Evolutionary conservation across 2,329 filamentous ascomycete genomes (phyloP).

Genomic region (Ustilaginoidea virens): DNA sequence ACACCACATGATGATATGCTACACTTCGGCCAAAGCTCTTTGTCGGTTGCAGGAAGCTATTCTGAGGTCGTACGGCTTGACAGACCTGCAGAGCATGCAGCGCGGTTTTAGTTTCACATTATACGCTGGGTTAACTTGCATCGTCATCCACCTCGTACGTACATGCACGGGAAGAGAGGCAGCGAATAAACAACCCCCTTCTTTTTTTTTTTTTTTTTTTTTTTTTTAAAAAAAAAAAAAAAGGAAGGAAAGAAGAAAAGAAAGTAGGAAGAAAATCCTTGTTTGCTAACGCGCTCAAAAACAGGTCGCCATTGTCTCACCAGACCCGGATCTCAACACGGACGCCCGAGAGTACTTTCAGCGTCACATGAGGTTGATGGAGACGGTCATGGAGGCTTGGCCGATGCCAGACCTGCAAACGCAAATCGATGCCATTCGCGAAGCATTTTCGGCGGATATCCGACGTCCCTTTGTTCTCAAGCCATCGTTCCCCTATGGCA

Average conservation of each 20-base stretch:
- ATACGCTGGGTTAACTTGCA: slow-evolving; percentile 82
- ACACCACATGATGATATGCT: slow-evolving; percentile 73
- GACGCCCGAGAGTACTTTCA: slow-evolving; percentile 84
- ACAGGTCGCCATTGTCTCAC: slow-evolving; percentile 82
- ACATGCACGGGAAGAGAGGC: no score
- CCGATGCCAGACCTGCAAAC: slow-evolving; percentile 80
- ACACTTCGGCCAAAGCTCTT: slow-evolving; percentile 68
- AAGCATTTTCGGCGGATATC: slow-evolving; percentile 79
- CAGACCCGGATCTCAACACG: slow-evolving; percentile 71
- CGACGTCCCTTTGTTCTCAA: slow-evolving; percentile 81
- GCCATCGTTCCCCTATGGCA: slow-evolving; percentile 73
- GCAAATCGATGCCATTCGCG: slow-evolving; percentile 75
- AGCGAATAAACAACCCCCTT: neutral
- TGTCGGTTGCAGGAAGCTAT: slow-evolving; percentile 80
- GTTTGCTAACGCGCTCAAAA: slow-evolving; percentile 8
- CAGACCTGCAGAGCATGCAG: slow-evolving; percentile 79
- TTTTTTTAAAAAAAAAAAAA: no score
- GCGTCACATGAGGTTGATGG: slow-evolving; percentile 84
- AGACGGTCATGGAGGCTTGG: slow-evolving; percentile 70
- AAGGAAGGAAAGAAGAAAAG: no score
- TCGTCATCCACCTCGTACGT: slow-evolving; percentile 82
- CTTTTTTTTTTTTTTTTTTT: no score
- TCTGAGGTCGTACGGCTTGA: slow-evolving; percentile 58
- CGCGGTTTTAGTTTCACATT: slow-evolving; percentile 89
- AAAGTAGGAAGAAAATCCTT: no score